phyloP scores from a whole-genome alignment of 2,329 filamentous ascomycete genomes.

The Beauveria varroae region DNA sequence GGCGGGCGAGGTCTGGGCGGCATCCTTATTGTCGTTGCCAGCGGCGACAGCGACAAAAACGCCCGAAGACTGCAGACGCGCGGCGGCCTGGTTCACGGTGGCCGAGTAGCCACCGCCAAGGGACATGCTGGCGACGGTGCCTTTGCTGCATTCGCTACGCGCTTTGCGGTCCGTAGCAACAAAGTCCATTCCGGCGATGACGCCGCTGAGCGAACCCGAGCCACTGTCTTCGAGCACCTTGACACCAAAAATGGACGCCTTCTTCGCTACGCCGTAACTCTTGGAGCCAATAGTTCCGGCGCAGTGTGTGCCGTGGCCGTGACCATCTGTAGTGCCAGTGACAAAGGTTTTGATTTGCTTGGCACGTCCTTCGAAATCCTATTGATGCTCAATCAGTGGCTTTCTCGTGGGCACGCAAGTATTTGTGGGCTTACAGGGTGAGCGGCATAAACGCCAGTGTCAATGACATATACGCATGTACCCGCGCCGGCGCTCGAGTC shows the following conservation, averaged over 20 bases:
- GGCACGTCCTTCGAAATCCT: conserved; percentile 20
- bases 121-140: conserved; percentile 49
- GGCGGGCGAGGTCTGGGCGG: conserved; percentile 38
- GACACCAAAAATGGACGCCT: conserved; percentile 31
- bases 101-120: conserved; percentile 37
- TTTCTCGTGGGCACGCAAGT: not conserved
- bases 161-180: conserved; percentile 25
- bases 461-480: conserved; percentile 34
- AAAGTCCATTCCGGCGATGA: conserved; percentile 33
- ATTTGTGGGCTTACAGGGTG: conserved; percentile 23
- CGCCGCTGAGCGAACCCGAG: conserved; percentile 27
- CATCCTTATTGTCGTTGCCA: conserved; percentile 44
- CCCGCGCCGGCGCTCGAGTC: conserved; percentile 27
- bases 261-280: conserved; percentile 30
- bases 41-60: conserved; percentile 45
- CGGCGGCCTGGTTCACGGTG: conserved; percentile 42
- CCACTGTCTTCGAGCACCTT: conserved; percentile 32
- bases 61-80: conserved; percentile 35
- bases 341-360: conserved; percentile 17
- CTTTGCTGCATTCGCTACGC: conserved; percentile 25
- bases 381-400: not conserved
- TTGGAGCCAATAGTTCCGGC: conserved; percentile 20
- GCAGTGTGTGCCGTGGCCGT: conserved; percentile 31
- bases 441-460: conserved; percentile 30
- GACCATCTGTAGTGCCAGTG: conserved; percentile 16